Percentiles rank a stretch among this genome's conserved stretches.
These are phyloP conservation scores for Cymbopogon flexuosus DNA, from an alignment of 202 grass and related monocot species.

Conservation along the genomic window DNA sequence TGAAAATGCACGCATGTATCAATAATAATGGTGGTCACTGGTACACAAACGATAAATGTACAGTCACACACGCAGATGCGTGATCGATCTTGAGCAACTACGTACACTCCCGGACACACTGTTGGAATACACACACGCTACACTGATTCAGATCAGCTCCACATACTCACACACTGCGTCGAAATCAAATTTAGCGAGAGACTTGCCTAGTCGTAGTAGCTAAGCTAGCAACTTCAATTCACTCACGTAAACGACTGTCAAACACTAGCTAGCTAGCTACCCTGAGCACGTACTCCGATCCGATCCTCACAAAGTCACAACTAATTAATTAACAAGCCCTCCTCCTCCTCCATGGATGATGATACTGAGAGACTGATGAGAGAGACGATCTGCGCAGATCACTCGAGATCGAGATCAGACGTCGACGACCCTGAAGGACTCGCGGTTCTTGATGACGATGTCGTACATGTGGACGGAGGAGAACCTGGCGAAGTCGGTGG, in stretches of 20 bases:
- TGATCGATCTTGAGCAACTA: background rate
- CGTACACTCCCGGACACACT: background rate
- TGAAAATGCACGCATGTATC: background rate
- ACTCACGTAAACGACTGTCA: background rate
- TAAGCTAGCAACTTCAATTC: background rate
- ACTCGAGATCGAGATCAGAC: background rate
- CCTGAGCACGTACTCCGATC: background rate
- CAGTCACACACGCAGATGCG: background rate
- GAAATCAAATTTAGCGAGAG: background rate
- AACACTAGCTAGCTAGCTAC: background rate
- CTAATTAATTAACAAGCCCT: background rate
- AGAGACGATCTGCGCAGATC: no score
- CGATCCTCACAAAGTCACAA: background rate
- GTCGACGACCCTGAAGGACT: slow-evolving; percentile 56
- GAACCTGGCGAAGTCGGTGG: slow-evolving; percentile 51
- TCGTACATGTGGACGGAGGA: slow-evolving; percentile 76
- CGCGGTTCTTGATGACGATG: slow-evolving; percentile 70
- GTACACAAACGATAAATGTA: slow-evolving; percentile 11
- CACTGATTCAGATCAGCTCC: background rate
- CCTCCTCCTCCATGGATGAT: background rate
- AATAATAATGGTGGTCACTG: background rate
- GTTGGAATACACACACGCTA: background rate
- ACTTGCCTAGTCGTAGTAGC: background rate
- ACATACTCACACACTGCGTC: background rate
- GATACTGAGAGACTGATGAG: background rate